These are phyloP conservation scores for Albophoma yamanashiensis DNA, from an alignment of 2,329 filamentous ascomycete species.

Conservation along the genomic window DNA sequence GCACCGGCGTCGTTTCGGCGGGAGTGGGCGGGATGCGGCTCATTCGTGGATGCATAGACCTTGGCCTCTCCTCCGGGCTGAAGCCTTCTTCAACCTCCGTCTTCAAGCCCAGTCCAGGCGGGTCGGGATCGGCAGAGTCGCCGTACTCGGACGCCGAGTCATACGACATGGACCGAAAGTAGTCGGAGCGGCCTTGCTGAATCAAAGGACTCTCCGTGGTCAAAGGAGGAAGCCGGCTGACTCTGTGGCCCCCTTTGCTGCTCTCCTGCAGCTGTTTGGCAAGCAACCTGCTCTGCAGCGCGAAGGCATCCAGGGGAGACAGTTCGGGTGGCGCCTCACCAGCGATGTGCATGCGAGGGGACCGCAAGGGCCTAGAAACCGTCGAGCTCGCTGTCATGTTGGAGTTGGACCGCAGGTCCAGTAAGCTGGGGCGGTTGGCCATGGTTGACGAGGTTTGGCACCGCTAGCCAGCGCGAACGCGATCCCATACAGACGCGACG, in stretches of 20 bases:
- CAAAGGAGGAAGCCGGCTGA: slow-evolving; percentile 77
- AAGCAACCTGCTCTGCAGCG: slow-evolving; percentile 78
- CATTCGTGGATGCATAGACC: slow-evolving; percentile 66
- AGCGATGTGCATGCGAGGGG: slow-evolving; percentile 66
- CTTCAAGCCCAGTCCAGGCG: slow-evolving; percentile 31
- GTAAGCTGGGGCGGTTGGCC: slow-evolving; percentile 44
- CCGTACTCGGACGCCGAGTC: slow-evolving; percentile 41
- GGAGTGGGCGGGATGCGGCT: slow-evolving; percentile 48
- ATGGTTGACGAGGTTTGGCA: slow-evolving; percentile 23
- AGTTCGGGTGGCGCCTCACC: slow-evolving; percentile 80
- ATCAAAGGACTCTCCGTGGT: slow-evolving; percentile 74
- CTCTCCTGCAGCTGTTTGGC: slow-evolving; percentile 79
- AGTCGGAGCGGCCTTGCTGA: slow-evolving; percentile 64
- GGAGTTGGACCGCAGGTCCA: slow-evolving; percentile 50
- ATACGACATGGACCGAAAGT: slow-evolving; percentile 65
- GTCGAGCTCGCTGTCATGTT: slow-evolving; percentile 34
- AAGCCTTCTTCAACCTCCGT: slow-evolving; percentile 48
- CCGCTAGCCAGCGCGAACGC: slow-evolving; percentile 2
- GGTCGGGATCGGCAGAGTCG: slow-evolving; percentile 15
- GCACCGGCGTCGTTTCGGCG: slow-evolving; percentile 35
- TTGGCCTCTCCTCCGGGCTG: slow-evolving; percentile 44
- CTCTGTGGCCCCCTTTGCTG: slow-evolving; percentile 59
- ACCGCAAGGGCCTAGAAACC: slow-evolving; percentile 47
- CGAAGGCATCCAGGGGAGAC: slow-evolving; percentile 91
- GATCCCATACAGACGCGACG: slow-evolving; percentile 4